Evolutionary conservation across 1,284 basidiomycete species (phyloP), one percentile per base, ranked within the genome.

Genomic region (Boletus sp.): DNA sequence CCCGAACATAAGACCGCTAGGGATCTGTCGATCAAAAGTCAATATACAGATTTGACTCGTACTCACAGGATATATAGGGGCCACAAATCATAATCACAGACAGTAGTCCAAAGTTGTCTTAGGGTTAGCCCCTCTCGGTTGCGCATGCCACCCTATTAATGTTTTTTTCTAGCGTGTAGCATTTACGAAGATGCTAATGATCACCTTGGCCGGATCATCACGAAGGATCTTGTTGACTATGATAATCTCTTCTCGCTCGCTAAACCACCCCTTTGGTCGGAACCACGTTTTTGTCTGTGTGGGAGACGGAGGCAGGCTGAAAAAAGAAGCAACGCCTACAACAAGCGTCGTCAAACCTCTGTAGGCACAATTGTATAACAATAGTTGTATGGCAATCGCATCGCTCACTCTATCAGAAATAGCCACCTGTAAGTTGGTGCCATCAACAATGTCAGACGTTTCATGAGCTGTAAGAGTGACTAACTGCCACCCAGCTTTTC

Each of bases 191-290:
- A 29, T n/a, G 9, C 12, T 4, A 13, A 8, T 43, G 10, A 14
- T 36, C 32, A 71, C 77, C 72, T 88, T 84, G 12, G 75, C 70
- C 2, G 81, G 85, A 54, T 88, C 85, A 59, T 88, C 86, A 3
- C 86, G 73, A 5, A 88, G 69, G n/a, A 88, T 72, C 16, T 81
- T 57, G 38, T 64, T 64, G 0, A 81, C 76, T 1, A 77, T 70
- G 46, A 84, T 82, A 1, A 69, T 70, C 54, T 78, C 78, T 51
- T 81, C 74, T 19, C 72, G 62, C 44, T 76, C 72, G 0, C 70
- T 78, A 63, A 89, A 88, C 83, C 85, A 89, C 0, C 84, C 84
- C 30, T 81, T 80, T 0, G 79, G 78, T 22, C 82, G 66, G 67
- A 77, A 85, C 78, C 81, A 81, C 0, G 77, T 66, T 55, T 77